These are phyloP conservation scores for Trichoderma sp. DNA, from an alignment of 2,329 filamentous ascomycete genomes.

Conservation along the genomic window DNA sequence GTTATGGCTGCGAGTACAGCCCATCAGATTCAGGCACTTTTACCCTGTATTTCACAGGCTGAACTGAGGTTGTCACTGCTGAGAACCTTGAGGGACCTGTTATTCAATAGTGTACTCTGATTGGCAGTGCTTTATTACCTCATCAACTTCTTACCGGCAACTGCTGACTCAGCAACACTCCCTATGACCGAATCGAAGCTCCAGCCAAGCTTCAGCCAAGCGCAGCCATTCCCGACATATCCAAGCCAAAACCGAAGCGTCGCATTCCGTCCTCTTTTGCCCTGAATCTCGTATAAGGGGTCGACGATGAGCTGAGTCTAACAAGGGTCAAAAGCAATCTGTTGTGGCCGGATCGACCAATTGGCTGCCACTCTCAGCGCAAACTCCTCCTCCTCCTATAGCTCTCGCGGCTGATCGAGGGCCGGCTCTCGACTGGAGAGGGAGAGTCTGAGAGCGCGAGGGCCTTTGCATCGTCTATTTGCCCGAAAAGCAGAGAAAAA, in stretches of 20 bases:
- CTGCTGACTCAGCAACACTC: too few species aligned
- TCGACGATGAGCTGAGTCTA: neutral
- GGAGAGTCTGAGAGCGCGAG: too few species aligned
- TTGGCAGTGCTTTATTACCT: too few species aligned
- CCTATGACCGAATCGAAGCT: neutral
- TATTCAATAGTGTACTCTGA: too few species aligned
- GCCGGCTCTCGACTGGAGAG: too few species aligned
- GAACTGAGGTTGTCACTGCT: too few species aligned
- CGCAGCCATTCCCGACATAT: neutral
- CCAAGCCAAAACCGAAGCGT: neutral
- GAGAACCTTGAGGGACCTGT: too few species aligned
- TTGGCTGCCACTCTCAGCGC: neutral
- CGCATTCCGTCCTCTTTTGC: neutral
- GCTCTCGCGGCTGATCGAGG: neutral
- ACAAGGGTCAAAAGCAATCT: neutral
- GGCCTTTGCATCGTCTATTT: neutral
- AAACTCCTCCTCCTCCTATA: neutral
- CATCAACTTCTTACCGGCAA: too few species aligned
- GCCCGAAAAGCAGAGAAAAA: neutral
- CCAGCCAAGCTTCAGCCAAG: constrained; percentile 4
- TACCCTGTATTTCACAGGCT: too few species aligned
- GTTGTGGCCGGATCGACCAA: neutral
- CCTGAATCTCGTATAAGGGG: neutral
- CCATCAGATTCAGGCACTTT: too few species aligned
- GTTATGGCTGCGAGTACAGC: too few species aligned